These are phyloP conservation scores for Fusarium avenaceum DNA, from an alignment of 2,329 filamentous ascomycete genomes.

Conservation along the genomic window DNA sequence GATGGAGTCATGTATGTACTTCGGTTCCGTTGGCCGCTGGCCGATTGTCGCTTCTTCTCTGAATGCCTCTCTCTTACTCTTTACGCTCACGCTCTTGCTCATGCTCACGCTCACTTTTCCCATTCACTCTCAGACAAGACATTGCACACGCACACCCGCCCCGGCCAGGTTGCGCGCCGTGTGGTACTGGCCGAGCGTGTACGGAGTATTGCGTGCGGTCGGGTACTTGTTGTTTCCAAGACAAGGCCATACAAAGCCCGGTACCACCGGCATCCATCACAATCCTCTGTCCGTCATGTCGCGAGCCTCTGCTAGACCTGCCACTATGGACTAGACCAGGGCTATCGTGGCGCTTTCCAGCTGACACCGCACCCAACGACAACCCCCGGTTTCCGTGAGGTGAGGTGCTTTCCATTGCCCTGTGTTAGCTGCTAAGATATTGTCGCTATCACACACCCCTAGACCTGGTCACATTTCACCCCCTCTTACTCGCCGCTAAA, in stretches of 20 bases:
- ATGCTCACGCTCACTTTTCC: constrained; percentile 6
- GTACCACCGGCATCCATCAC: constrained; percentile 31
- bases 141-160: constrained; percentile 44
- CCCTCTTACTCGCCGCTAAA: constrained; percentile 37
- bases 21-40: constrained; percentile 50
- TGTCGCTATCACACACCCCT: constrained; percentile 15
- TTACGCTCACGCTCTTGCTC: not conserved
- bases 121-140: constrained; percentile 34
- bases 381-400: constrained; percentile 38
- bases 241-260: constrained; percentile 25
- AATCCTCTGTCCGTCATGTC: constrained; percentile 32
- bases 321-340: constrained; percentile 42
- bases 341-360: constrained; percentile 49
- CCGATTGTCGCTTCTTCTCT: constrained; percentile 47
- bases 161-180: constrained; percentile 39
- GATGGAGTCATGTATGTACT: constrained; percentile 35
- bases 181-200: constrained; percentile 35
- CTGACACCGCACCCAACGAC: constrained; percentile 47
- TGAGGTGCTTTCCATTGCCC: constrained; percentile 42
- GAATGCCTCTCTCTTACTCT: not conserved
- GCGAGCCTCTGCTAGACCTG: constrained; percentile 39
- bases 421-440: constrained; percentile 23
- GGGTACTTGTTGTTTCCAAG: constrained; percentile 25
- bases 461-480: not conserved
- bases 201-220: not conserved